A percentile compares a stretch with the other conserved stretches of the same genome.
Conservation (phyloP, 2,329 filamentous ascomycete genomes). For the Escovopsis sp. region DNA sequence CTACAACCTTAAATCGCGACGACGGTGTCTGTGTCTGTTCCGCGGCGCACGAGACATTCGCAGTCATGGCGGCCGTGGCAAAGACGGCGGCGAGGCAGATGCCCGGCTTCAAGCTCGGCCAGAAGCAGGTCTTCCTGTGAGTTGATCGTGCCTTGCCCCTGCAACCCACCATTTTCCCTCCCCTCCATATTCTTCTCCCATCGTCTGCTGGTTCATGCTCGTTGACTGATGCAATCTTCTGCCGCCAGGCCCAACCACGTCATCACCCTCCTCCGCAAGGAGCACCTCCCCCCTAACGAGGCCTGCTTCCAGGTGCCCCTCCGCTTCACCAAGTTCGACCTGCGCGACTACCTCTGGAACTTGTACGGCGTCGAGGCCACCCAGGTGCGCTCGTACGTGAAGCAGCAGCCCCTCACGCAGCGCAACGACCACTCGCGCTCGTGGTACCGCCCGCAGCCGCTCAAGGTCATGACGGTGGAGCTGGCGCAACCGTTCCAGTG, state of each 20-base stretch:
- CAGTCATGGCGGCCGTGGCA: constrained; percentile 25
- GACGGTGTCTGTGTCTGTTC: constrained; percentile 9
- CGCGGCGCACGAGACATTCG: constrained; percentile 8
- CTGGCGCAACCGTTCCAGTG: constrained; percentile 77
- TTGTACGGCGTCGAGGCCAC: constrained; percentile 62
- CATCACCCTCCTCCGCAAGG: constrained; percentile 60
- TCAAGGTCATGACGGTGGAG: constrained; percentile 93
- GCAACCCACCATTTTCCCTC: not conserved
- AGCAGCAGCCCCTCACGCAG: constrained; percentile 43
- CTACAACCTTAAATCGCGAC: not conserved
- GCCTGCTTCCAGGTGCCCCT: constrained; percentile 86
- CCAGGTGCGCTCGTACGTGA: constrained; percentile 62
- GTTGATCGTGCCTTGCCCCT: too few species aligned
- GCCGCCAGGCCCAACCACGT: constrained; percentile 73
- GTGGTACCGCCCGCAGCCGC: constrained; percentile 53
- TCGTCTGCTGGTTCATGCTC: too few species aligned
- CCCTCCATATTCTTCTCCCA: not conserved
- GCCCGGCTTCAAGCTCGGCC: constrained; percentile 32
- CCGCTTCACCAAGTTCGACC: constrained; percentile 87
- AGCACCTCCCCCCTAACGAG: constrained; percentile 58
- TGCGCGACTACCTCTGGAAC: constrained; percentile 87
- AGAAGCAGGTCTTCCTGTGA: constrained; percentile 41
- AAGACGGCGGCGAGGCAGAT: constrained; percentile 22
- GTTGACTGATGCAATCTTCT: too few species aligned
- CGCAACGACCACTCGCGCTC: constrained; percentile 32